phyloP scores from a whole-genome alignment of 192 early-diverging fungal species.

The Coemansia sp. region DNA sequence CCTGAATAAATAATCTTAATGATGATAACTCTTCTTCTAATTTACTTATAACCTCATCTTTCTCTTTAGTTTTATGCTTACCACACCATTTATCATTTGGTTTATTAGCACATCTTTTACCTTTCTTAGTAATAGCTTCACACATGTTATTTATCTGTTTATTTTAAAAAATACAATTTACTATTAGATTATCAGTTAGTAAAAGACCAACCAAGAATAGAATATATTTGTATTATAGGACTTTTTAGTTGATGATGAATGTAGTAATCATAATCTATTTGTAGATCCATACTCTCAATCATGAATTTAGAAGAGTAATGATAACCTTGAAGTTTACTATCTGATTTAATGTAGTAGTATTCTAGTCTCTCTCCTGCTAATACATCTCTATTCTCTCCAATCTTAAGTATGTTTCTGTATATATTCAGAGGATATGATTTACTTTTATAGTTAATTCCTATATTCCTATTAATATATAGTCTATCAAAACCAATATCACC shows the following conservation, averaged over 20 bases:
- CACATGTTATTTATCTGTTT: too few species aligned
- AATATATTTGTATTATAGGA: too few species aligned
- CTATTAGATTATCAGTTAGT: too few species aligned
- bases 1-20: too few species aligned
- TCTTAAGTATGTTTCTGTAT: conserved; percentile 4
- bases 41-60: too few species aligned
- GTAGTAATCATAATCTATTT: conserved; percentile 17
- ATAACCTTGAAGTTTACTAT: conserved; percentile 14
- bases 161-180: too few species aligned
- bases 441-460: conserved; percentile 18
- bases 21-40: too few species aligned
- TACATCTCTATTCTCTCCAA: conserved; percentile 10
- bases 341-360: conserved; percentile 12
- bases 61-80: too few species aligned
- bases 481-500: background rate
- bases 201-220: too few species aligned
- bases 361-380: conserved; percentile 24
- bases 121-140: too few species aligned
- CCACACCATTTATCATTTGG: too few species aligned
- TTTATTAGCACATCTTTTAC: too few species aligned
- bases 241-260: conserved; percentile 16
- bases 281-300: conserved; percentile 4
- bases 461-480: conserved; percentile 14
- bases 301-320: conserved; percentile 11
- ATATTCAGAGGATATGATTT: conserved; percentile 14